Evolutionary conservation across 169 alveolate genomes (phyloP), one percentile per base, ranked within the genome.

Genomic region (Cryptosporidium felis): DNA sequence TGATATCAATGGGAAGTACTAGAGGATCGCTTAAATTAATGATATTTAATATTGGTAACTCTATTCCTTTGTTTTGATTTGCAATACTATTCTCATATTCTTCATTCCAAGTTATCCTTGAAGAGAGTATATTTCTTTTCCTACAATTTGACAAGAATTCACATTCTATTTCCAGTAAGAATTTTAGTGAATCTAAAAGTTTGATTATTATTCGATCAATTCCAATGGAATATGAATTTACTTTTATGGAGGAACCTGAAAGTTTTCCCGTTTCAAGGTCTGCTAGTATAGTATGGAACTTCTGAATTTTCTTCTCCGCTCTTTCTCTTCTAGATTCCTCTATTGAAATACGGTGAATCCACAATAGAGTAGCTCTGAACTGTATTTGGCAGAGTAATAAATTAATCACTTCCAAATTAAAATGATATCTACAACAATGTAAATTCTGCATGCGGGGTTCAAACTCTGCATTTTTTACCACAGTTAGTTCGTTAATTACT

Each of bases 1-100:
- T 74, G n/a, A 74, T 49, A 74, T 74, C 85, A 38, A 74, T 74
- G n/a, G 85, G 85, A 2, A 74, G 66, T 0, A 61, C 74, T 10
- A 74, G 56, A 38, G 58, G 66, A 38, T 74, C 85, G 12, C 85
- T 56, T 59, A 74, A 53, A 23, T 74, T 74, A 3, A 67, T 74
- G 0, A 74, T 74, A 53, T 74, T 74, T 8, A 74, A 38, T 12
- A 74, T 26, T 5, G 85, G 85, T 21, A 74, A 26, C 16, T 44
- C 66, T 36, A 74, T 53, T 32, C 26, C 56, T 18, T 56, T 67
- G 8, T 53, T 74, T 56, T 56, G 30, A 16, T 5, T 28, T 16
- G 63, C 1, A 26, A 32, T 9, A 18, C 10, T 47, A 5, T 23
- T 30, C 6, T 74, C 61, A 18, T 46, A 0, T n/a, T 74, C 56